A percentile compares a stretch with the other conserved stretches of the same genome.
Conservation (phyloP, 2,329 filamentous ascomycete genomes). For the Colletotrichum orchidophilum region DNA sequence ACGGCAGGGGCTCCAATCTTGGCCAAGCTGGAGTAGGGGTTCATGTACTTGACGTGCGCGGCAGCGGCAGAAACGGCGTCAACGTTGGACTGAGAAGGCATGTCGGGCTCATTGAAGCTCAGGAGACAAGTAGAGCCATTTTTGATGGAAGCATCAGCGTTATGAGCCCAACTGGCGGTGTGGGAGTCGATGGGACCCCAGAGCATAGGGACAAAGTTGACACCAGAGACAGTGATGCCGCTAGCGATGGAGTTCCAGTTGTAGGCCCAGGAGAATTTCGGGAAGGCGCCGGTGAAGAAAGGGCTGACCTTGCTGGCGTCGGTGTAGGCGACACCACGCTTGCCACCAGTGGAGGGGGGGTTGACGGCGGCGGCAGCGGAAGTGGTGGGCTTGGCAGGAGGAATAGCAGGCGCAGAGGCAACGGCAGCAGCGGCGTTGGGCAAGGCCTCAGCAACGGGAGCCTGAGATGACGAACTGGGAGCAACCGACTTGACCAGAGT, state of each 20-base stretch:
- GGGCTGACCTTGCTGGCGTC: conserved; percentile 59
- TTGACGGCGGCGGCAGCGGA: conserved; percentile 30
- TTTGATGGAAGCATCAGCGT: conserved; percentile 61
- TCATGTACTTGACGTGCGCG: conserved; percentile 63
- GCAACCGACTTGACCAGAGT: conserved; percentile 35
- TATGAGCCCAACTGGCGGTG: conserved; percentile 58
- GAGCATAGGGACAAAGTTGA: conserved; percentile 74
- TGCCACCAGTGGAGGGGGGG: conserved; percentile 45
- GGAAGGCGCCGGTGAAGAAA: conserved; percentile 54
- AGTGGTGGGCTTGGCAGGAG: conserved; percentile 36
- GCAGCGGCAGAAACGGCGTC: conserved; percentile 60
- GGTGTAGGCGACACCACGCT: conserved; percentile 78
- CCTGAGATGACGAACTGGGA: conserved; percentile 13
- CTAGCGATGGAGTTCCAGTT: conserved; percentile 69
- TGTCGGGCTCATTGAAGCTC: conserved; percentile 79
- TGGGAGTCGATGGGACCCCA: conserved; percentile 61
- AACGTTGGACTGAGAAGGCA: conserved; percentile 67
- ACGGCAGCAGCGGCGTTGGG: conserved; percentile 10
- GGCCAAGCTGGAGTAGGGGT: conserved; percentile 62
- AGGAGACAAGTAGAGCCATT: conserved; percentile 66
- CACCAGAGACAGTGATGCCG: conserved; percentile 49
- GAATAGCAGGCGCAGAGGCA: conserved; percentile 35
- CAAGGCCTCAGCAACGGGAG: conserved; percentile 15
- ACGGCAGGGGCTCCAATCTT: conserved; percentile 68
- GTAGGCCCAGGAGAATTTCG: conserved; percentile 68